Evolutionary conservation across 306 rosid genomes (phyloP), one percentile per base, ranked within the genome.

Genomic region (Corylus avellana): DNA sequence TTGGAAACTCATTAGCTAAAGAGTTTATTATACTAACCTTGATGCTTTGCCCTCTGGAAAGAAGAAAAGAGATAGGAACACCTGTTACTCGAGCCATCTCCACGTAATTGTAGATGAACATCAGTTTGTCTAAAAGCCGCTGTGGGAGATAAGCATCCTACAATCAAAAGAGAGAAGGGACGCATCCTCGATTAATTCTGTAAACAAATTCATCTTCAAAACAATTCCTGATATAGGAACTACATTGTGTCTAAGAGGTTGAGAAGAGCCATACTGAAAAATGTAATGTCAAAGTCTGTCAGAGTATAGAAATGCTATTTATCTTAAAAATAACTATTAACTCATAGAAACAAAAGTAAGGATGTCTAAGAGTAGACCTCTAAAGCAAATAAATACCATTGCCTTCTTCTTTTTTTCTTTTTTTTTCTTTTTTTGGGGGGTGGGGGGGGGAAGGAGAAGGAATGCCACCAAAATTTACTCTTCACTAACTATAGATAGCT

Each of bases 31-130:
- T 20, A 46, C 22, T 77, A 70, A 90, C 98, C 89, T 95, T 95
- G 72, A 95, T 95, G 86, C 98, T 95, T 81, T 95, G 98, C 73
- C 98, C 98, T 83, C 98, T 91, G 54, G 98, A 89, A 80, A 95
- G 98, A 81, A 95, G 88, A 86, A 95, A 95, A 66, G 98, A 92
- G 77, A 95, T 91, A 50, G 98, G 98, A 77, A 95, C 98, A 78
- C 98, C 98, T 35, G 98, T 95, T 29, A 95, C 98, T 77, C 98
- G 88, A 83, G 98, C 98, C 98, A 95, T 95, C 87, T 95, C 98
- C 83, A 95, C 98, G 44, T 95, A 95, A 82, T 95, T 95, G 90
- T 95, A 95, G 82, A 95, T 85, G 74, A 86, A 91, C 98, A 95
- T 92, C 86, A 95, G 78, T 86, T 92, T 95, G 86, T 95, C 98